A percentile compares a stretch with the other conserved stretches of the same genome.
phyloP scores from a whole-genome alignment of 768 basidiomycete species.

The Boletus barrowsii region DNA sequence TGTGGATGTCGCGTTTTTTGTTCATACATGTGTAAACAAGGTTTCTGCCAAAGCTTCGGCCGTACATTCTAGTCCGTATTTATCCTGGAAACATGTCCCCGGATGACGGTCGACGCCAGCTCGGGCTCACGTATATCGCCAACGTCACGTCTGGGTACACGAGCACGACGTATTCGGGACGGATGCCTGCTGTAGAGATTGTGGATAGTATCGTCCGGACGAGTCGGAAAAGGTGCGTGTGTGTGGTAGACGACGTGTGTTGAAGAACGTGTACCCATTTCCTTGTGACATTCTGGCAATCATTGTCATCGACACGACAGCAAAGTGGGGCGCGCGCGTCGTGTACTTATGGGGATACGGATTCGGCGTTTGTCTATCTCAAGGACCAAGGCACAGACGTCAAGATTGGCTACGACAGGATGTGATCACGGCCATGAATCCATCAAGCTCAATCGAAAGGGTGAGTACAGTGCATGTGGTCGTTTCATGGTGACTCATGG shows the following conservation, averaged over 20 bases:
- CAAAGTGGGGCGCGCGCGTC: constrained; percentile 87
- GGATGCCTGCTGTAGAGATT: constrained; percentile 98
- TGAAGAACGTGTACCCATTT: no score
- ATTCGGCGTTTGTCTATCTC: constrained; percentile 91
- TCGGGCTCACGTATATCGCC: constrained; percentile 90
- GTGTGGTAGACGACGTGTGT: no score
- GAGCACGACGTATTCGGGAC: constrained; percentile 87
- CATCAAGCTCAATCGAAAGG: constrained; percentile 98
- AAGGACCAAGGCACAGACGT: constrained; percentile 92
- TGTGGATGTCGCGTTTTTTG: no score
- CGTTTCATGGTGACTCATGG: neutral
- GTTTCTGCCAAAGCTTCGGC: no score
- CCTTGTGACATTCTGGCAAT: constrained; percentile 59
- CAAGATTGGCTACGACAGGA: constrained; percentile 87
- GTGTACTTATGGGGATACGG: constrained; percentile 99
- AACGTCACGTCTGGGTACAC: constrained; percentile 98
- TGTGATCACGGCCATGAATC: constrained; percentile 80
- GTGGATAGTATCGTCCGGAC: constrained; percentile 98
- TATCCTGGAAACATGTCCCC: no score
- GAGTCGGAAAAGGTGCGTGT: constrained; percentile 78
- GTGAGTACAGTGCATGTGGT: constrained; percentile 33
- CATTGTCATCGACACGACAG: constrained; percentile 64
- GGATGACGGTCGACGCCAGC: constrained; percentile 51
- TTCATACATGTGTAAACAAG: no score
- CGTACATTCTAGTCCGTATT: no score